Percentiles rank a stretch among this genome's conserved stretches.
Conservation (phyloP, 225 moss, liverwort and hornwort species). For the Thuidium tamariscinum region DNA sequence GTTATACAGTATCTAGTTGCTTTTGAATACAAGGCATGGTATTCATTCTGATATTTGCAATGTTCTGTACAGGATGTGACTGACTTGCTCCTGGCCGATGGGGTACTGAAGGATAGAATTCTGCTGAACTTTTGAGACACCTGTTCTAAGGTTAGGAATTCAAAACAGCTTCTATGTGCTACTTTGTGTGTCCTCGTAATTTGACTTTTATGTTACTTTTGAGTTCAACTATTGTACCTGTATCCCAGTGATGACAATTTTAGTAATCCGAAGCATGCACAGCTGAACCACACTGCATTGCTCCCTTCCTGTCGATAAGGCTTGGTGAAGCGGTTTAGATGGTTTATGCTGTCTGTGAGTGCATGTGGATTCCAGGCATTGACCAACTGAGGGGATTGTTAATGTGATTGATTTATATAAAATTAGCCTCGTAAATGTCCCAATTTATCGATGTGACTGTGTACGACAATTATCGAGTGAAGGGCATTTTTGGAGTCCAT, state of each 20-base stretch:
- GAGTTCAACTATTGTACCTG: background rate
- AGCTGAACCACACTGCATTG: conserved; percentile 15
- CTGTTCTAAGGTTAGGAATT: background rate
- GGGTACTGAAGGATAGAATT: conserved; percentile 70
- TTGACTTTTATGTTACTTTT: background rate
- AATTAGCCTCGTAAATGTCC: background rate
- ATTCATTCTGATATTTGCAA: background rate
- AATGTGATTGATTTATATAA: background rate
- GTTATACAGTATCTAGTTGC: background rate
- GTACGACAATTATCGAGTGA: background rate
- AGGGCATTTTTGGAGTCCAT: background rate
- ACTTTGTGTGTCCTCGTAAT: background rate
- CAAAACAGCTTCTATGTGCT: background rate
- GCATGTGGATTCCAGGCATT: conserved; percentile 44
- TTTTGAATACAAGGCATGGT: background rate
- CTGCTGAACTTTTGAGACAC: conserved; percentile 61
- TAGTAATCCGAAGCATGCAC: conserved; percentile 49
- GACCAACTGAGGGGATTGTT: conserved; percentile 32
- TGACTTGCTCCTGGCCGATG: conserved; percentile 62
- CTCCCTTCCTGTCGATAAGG: conserved; percentile 20
- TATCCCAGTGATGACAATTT: conserved; percentile 39
- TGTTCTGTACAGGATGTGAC: conserved; percentile 64
- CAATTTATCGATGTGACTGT: background rate
- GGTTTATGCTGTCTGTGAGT: conserved; percentile 27
- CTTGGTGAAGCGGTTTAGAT: conserved; percentile 12